Conservation (phyloP, 257 asterid genomes). For the Dorcoceras hygrometricum region DNA sequence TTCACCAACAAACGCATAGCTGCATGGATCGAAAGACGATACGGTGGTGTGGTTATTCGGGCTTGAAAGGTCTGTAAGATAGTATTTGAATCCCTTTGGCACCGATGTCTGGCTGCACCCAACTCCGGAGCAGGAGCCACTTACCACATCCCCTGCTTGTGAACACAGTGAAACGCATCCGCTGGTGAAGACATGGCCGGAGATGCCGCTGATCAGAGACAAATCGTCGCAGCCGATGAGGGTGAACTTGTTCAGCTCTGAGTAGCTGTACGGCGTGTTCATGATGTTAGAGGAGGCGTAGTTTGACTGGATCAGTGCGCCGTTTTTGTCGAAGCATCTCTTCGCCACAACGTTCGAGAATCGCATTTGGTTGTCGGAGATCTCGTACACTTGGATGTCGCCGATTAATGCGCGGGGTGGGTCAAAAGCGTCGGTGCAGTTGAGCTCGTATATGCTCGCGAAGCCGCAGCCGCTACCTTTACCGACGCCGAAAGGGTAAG, state of each 20-base stretch:
- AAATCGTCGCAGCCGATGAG: conserved; percentile 68
- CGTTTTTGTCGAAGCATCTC: conserved; percentile 41
- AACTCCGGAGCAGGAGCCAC: conserved; percentile 53
- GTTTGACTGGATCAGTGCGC: conserved; percentile 3
- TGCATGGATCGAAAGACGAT: conserved; percentile 46
- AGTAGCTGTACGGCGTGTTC: conserved; percentile 46
- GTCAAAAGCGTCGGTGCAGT: conserved; percentile 42
- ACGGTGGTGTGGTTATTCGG: conserved; percentile 34
- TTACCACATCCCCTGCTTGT: conserved; percentile 30
- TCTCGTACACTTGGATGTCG: conserved; percentile 29
- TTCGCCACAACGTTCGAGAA: conserved; percentile 40
- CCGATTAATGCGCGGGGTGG: conserved; percentile 45
- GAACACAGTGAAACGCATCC: conserved; percentile 58
- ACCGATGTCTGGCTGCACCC: conserved; percentile 78
- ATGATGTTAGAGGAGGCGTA: conserved; percentile 31
- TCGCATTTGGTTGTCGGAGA: conserved; percentile 54
- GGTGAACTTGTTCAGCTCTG: conserved; percentile 47
- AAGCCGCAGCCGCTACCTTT: conserved; percentile 36
- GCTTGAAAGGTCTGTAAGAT: neutral
- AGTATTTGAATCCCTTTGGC: conserved; percentile 43
- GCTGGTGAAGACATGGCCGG: conserved; percentile 31
- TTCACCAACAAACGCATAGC: conserved; percentile 74
- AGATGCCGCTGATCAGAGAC: conserved; percentile 29
- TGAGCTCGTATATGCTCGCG: conserved; percentile 24
- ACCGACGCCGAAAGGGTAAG: conserved; percentile 64